Conservation (phyloP, 129 eudicot genomes). For the Chrysanthemum lavandulifolium region DNA sequence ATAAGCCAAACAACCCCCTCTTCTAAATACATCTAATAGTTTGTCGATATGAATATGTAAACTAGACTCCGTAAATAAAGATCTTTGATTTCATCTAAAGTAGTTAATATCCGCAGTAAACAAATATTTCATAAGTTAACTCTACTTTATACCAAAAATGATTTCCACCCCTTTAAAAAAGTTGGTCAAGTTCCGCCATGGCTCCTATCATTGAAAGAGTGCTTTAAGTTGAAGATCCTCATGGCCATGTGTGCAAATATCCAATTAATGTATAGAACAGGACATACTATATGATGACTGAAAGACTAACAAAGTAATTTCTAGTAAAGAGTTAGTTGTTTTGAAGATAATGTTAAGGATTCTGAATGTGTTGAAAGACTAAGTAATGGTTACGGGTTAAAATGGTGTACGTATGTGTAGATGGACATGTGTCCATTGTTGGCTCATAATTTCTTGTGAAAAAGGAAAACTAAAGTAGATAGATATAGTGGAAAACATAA, state of each 20-base stretch:
- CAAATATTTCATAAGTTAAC: too few species aligned
- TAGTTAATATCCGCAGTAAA: too few species aligned
- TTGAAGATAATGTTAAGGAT: neutral
- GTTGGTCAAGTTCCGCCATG: too few species aligned
- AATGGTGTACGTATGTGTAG: conserved; percentile 1
- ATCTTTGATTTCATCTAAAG: too few species aligned
- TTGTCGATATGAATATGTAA: too few species aligned
- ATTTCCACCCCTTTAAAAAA: too few species aligned
- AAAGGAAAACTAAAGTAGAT: conserved; percentile 18
- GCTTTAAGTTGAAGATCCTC: neutral
- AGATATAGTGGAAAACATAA: neutral
- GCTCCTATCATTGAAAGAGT: neutral
- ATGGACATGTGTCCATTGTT: conserved; percentile 29
- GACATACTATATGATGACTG: neutral
- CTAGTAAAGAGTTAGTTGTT: neutral
- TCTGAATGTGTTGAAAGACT: conserved; percentile 1
- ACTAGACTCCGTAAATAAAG: too few species aligned
- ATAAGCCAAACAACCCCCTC: too few species aligned
- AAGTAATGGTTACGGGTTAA: conserved; percentile 5
- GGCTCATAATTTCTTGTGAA: conserved; percentile 26
- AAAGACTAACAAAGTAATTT: neutral
- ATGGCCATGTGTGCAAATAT: neutral
- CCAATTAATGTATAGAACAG: neutral
- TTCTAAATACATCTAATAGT: too few species aligned
- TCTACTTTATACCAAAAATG: too few species aligned